Base-by-base conservation (phyloP, 768 basidiomycete species). In the Lentinus tigrinus region DNA sequence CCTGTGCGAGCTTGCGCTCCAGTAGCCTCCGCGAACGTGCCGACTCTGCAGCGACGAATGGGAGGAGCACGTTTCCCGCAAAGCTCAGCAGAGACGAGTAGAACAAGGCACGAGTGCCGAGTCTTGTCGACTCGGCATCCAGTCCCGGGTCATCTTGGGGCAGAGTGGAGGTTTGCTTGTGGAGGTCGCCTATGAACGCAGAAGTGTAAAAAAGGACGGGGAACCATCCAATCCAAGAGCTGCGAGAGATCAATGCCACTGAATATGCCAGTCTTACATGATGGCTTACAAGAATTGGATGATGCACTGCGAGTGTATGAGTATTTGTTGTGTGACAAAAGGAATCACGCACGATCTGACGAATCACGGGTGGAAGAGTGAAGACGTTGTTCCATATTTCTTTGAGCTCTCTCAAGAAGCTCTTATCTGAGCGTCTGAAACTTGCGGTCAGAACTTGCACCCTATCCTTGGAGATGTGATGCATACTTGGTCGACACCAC, bases 201-300 rank as follows among this genome's bases (percentile, higher is more conserved):
- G 90, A 89, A 3, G 87, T 88, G 75, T 93, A 95, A 73, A 95
- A 95, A 1, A 96, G 78, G 24, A 94, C 74, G 0, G 95, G 95
- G 67, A 96, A 97, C 96, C 96, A 98, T 8, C 84, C 90, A 58
- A 95, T 78, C 86, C 86, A 95, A 13, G 85, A 81, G 59, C 91
- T 93, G 55, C 11, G 31, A 40, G 43, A 23, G 24, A 13, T 14
- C 24, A 23, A 24, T 13, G 14, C 5, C 4, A 24, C 4, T 19
- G 21, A 9, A 23, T 4, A 14, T 13, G 8, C 23, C 10, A 2
- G 4, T 46, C 9, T 3, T 13, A 5, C 10, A 36, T 34, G 7
- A 73, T 1, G 3, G 31, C 85, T 65, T 68, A 91, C 87, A 92
- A 91, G 71, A 91, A 89, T 73, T 92, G 89, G 19, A 91, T 85